Evolutionary conservation across 2,329 filamentous ascomycete genomes (phyloP).

Genomic region (Trichoderma sp.): DNA sequence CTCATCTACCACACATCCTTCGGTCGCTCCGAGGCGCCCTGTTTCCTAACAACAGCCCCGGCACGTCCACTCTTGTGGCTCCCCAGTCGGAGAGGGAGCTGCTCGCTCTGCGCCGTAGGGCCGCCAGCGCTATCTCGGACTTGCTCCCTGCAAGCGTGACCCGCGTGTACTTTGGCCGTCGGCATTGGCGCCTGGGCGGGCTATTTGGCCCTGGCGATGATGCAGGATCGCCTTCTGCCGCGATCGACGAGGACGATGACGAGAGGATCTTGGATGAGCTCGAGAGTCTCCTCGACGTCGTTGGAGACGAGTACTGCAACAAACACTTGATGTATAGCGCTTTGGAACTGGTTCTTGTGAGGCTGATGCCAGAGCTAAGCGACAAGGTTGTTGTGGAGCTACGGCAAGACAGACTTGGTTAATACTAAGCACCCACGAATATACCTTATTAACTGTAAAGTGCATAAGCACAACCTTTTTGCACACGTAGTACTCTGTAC

Average conservation of each 20-base stretch:
- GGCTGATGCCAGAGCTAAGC: slow-evolving; percentile 78
- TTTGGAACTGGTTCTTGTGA: slow-evolving; percentile 77
- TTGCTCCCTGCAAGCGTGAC: slow-evolving; percentile 48
- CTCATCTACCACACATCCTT: slow-evolving; percentile 64
- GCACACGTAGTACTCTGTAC: neutral
- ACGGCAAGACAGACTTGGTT: slow-evolving; percentile 66
- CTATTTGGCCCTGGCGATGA: slow-evolving; percentile 21
- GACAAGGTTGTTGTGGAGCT: slow-evolving; percentile 70
- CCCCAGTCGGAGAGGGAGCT: slow-evolving; percentile 60
- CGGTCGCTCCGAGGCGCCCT: slow-evolving; percentile 71
- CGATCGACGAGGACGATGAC: slow-evolving; percentile 31
- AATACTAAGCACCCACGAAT: neutral
- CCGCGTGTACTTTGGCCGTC: slow-evolving; percentile 51
- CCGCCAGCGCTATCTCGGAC: slow-evolving; percentile 58
- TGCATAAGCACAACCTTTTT: neutral
- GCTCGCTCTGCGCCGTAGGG: slow-evolving; percentile 61
- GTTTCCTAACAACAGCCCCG: slow-evolving; percentile 81
- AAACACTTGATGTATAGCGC: slow-evolving; percentile 84
- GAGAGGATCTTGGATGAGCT: slow-evolving; percentile 53
- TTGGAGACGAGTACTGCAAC: slow-evolving; percentile 85
- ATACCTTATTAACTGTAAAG: neutral
- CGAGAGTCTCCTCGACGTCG: slow-evolving; percentile 67
- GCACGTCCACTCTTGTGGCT: slow-evolving; percentile 59
- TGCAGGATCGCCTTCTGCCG: slow-evolving; percentile 3
- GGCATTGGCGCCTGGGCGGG: slow-evolving; percentile 30